These are phyloP conservation scores for Crithidia thermophila DNA, from an alignment of 208 protist genomes.

Conservation along the genomic window DNA sequence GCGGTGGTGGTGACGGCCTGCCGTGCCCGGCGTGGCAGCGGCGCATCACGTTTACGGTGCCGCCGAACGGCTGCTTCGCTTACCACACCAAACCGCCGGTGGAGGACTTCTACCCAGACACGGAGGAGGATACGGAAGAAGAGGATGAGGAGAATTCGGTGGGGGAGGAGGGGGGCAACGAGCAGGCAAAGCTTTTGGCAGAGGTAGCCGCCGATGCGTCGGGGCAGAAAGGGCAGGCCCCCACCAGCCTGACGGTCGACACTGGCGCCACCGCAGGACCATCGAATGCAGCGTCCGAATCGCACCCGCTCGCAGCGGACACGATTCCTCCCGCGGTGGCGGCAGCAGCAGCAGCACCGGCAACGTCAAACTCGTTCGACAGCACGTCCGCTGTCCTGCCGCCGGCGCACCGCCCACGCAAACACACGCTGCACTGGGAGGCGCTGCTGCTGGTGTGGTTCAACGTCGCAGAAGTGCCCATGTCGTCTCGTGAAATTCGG, in stretches of 20 bases:
- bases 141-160: background rate
- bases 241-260: too few species aligned
- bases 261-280: too few species aligned
- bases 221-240: too few species aligned
- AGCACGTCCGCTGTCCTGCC: background rate
- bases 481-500: slow-evolving; percentile 40
- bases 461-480: slow-evolving; percentile 29
- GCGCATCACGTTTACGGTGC: slow-evolving; percentile 16
- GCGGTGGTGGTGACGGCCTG: too few species aligned
- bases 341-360: background rate
- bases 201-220: too few species aligned
- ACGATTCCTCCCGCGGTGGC: background rate
- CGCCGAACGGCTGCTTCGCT: slow-evolving; percentile 18
- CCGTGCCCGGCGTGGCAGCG: slow-evolving; percentile 1
- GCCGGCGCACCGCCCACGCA: background rate
- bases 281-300: too few species aligned
- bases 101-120: slow-evolving; percentile 19
- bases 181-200: too few species aligned
- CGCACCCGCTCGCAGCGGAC: too few species aligned
- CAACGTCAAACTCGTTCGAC: too few species aligned
- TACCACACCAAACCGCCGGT: slow-evolving; percentile 8
- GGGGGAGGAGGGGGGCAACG: background rate
- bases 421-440: slow-evolving; percentile 32
- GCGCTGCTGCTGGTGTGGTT: slow-evolving; percentile 40
- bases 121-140: slow-evolving; percentile 10